Evolutionary conservation across 805 yeast genomes (phyloP).

Genomic region (Teunomyces aglyptinius): DNA sequence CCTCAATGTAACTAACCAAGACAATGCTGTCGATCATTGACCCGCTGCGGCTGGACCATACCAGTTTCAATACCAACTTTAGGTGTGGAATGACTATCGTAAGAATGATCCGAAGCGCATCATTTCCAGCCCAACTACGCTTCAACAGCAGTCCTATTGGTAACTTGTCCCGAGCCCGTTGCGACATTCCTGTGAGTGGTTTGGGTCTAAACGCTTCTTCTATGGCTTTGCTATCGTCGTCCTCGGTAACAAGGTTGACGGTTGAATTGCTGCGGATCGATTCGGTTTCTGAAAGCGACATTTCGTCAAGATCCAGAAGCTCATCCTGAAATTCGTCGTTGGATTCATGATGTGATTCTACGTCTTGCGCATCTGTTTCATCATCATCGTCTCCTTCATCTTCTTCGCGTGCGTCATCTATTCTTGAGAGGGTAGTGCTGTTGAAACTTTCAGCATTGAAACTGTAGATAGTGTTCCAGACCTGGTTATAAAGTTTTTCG

Average conservation of each 20-base stretch:
- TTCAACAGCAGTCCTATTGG: constrained; percentile 50
- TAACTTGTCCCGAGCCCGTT: constrained; percentile 51
- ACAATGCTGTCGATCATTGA: constrained; percentile 23
- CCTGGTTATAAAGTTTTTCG: constrained; percentile 34
- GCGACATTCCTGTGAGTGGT: constrained; percentile 61
- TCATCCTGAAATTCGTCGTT: constrained; percentile 8
- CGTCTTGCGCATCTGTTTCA: not conserved
- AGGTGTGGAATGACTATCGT: constrained; percentile 39
- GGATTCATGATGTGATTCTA: not conserved
- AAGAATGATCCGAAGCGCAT: constrained; percentile 43
- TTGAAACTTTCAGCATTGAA: constrained; percentile 22
- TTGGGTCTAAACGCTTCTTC: constrained; percentile 46
- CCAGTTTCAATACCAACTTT: constrained; percentile 25
- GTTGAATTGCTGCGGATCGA: not conserved
- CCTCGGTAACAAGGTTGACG: not conserved
- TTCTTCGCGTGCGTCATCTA: constrained; percentile 4
- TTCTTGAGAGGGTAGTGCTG: constrained; percentile 16
- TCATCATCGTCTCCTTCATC: not conserved
- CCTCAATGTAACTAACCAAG: constrained; percentile 42
- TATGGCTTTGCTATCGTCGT: constrained; percentile 21
- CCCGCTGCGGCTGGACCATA: constrained; percentile 21
- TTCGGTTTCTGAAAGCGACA: not conserved
- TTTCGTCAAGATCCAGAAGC: constrained; percentile 3
- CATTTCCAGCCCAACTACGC: constrained; percentile 57
- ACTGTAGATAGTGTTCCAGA: constrained; percentile 33